Conservation (phyloP, 257 asterid species). For the Eustoma russellianum region DNA sequence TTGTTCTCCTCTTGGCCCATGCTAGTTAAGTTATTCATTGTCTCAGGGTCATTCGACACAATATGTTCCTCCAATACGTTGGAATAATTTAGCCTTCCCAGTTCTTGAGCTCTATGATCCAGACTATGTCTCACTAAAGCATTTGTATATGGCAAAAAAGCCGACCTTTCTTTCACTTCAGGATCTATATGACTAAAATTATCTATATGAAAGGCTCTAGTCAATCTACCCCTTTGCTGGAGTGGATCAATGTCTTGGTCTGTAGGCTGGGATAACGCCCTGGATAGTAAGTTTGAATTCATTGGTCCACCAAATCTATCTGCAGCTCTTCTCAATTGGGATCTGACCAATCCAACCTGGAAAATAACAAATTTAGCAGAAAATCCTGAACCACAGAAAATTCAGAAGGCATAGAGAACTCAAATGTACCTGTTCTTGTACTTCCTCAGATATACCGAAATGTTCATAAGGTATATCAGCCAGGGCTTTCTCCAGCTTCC, state of each 20-base stretch:
- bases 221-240: constrained; percentile 29
- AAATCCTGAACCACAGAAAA: too few species aligned
- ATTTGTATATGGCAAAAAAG: constrained; percentile 19
- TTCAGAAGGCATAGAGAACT: too few species aligned
- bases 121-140: constrained; percentile 20
- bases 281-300: constrained; percentile 40
- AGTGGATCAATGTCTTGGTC: constrained; percentile 60
- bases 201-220: constrained; percentile 39
- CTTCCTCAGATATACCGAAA: constrained; percentile 88
- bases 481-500: constrained; percentile 77
- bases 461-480: constrained; percentile 49
- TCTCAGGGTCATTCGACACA: constrained; percentile 40
- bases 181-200: constrained; percentile 51
- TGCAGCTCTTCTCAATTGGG: constrained; percentile 83
- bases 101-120: constrained; percentile 22
- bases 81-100: constrained; percentile 21
- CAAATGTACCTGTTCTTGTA: constrained; percentile 88
- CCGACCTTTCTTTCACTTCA: constrained; percentile 30
- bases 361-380: too few species aligned
- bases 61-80: constrained; percentile 41
- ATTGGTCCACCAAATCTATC: constrained; percentile 75
- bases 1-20: constrained; percentile 46
- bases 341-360: constrained; percentile 50
- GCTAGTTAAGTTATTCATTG: constrained; percentile 23
- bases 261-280: constrained; percentile 59